Evolutionary conservation across 352 stramenopile species (phyloP).

Genomic region (Phytophthora litchii): DNA sequence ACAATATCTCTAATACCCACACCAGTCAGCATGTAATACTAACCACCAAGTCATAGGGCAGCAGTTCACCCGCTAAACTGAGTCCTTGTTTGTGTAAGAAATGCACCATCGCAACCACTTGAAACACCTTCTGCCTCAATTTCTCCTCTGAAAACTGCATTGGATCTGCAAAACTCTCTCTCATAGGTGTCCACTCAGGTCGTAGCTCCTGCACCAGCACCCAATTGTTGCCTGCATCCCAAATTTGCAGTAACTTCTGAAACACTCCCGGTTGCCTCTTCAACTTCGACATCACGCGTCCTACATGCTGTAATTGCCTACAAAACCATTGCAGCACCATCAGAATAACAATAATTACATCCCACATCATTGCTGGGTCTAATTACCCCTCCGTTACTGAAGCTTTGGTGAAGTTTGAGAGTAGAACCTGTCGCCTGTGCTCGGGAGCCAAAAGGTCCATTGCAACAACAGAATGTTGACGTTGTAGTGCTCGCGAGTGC

Average conservation of each 20-base stretch:
- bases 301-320: conserved; percentile 56
- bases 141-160: conserved; percentile 47
- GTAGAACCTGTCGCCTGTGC: conserved; percentile 37
- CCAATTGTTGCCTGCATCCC: conserved; percentile 56
- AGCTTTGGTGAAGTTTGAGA: conserved; percentile 46
- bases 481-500: conserved; percentile 14
- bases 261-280: conserved; percentile 40
- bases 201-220: conserved; percentile 64
- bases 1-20: background rate
- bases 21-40: conserved; percentile 1
- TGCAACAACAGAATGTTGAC: conserved; percentile 31
- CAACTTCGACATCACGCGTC: conserved; percentile 41
- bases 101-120: conserved; percentile 57
- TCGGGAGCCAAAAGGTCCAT: conserved; percentile 29
- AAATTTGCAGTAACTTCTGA: conserved; percentile 54
- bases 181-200: conserved; percentile 35
- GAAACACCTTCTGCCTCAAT: conserved; percentile 53
- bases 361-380: conserved; percentile 3
- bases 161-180: conserved; percentile 27
- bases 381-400: conserved; percentile 43
- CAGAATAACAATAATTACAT: background rate
- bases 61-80: conserved; percentile 58
- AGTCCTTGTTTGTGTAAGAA: conserved; percentile 63
- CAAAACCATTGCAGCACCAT: background rate
- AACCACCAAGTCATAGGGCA: conserved; percentile 57